Evolutionary conservation across 257 asterid species (phyloP).

Genomic region (Echites panduratus): DNA sequence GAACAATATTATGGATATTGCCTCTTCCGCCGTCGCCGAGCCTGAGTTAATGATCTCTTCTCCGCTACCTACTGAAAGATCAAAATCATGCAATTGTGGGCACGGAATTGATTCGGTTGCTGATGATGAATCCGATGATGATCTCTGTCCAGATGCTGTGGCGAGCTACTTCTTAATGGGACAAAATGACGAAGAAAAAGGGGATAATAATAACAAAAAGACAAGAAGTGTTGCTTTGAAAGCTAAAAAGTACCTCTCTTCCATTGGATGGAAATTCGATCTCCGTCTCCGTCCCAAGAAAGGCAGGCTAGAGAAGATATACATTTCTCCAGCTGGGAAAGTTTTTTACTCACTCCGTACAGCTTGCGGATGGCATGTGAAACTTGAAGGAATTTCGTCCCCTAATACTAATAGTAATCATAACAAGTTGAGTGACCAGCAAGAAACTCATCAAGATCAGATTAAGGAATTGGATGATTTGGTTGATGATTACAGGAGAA

Average conservation of each 20-base stretch:
- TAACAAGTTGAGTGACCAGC: constrained; percentile 3
- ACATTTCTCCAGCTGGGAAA: constrained; percentile 45
- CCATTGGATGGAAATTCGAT: constrained; percentile 53
- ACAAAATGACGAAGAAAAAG: not conserved
- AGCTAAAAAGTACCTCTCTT: constrained; percentile 58
- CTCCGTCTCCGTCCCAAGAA: constrained; percentile 2
- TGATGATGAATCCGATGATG: constrained; percentile 23
- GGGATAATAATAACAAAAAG: not conserved
- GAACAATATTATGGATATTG: not conserved
- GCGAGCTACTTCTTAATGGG: constrained; percentile 23
- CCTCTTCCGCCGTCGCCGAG: not conserved
- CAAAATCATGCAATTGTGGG: constrained; percentile 14
- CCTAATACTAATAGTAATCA: too few relatives aligned
- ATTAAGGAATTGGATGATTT: too few relatives aligned
- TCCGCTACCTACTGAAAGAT: constrained; percentile 14
- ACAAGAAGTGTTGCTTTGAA: not conserved
- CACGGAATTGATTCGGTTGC: constrained; percentile 10
- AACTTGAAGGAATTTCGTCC: constrained; percentile 8
- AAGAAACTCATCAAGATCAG: not conserved
- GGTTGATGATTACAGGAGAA: too few relatives aligned
- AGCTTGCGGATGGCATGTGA: constrained; percentile 47
- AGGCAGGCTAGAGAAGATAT: constrained; percentile 29
- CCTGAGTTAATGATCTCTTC: constrained; percentile 6
- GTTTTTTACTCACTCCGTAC: constrained; percentile 38
- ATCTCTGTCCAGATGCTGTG: constrained; percentile 55